phyloP scores from a whole-genome alignment of 75 land plant species.

The Picea glauca region DNA sequence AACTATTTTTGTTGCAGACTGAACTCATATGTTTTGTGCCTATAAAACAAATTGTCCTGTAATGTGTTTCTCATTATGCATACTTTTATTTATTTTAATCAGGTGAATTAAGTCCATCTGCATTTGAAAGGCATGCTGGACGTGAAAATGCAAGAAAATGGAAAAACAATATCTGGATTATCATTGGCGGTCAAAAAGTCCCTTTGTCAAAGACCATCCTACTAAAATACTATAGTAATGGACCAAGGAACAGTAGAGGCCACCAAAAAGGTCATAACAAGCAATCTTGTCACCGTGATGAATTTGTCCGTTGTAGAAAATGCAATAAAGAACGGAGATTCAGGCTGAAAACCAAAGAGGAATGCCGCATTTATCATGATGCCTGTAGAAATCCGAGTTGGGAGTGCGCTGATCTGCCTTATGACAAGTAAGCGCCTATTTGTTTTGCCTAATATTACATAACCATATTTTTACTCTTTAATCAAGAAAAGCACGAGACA shows the following conservation, averaged over 20 bases:
- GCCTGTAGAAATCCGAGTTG: slow-evolving; percentile 47
- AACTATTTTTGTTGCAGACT: neutral
- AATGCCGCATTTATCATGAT: slow-evolving; percentile 64
- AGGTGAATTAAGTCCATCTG: slow-evolving; percentile 67
- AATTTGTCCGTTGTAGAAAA: slow-evolving; percentile 53
- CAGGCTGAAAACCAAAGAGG: slow-evolving; percentile 49
- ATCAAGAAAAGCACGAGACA: neutral
- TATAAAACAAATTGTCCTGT: neutral
- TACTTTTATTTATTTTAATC: neutral
- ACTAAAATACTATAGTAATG: slow-evolving; percentile 50
- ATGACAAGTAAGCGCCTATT: slow-evolving; percentile 39
- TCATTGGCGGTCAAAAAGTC: slow-evolving; percentile 39
- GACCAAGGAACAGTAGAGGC: slow-evolving; percentile 27
- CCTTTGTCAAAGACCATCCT: slow-evolving; percentile 44
- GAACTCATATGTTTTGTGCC: neutral
- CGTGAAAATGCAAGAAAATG: slow-evolving; percentile 68
- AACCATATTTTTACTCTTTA: neutral
- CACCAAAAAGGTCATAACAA: slow-evolving; percentile 28
- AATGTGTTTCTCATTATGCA: neutral
- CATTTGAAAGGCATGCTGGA: slow-evolving; percentile 75
- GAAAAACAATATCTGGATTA: slow-evolving; percentile 71
- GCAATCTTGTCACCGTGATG: slow-evolving; percentile 57
- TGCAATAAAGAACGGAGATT: slow-evolving; percentile 67
- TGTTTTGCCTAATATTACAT: neutral
- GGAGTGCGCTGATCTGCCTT: slow-evolving; percentile 52